Percentiles rank a stretch among this genome's conserved stretches.
These are phyloP conservation scores for Saccharomycopsis sp. DNA, from an alignment of 805 yeast genomes.

Conservation along the genomic window DNA sequence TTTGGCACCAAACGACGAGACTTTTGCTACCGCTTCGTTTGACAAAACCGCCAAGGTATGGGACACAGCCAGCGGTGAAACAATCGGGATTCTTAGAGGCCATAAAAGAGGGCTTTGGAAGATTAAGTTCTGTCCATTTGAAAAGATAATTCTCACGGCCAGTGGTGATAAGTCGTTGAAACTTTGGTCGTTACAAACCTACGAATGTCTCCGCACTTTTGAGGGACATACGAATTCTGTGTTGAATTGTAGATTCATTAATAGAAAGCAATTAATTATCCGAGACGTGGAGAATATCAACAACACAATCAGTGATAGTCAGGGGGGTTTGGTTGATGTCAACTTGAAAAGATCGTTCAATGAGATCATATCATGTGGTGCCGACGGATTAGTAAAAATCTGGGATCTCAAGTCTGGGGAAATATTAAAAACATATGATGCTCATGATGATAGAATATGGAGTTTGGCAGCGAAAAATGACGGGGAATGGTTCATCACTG, in stretches of 20 bases:
- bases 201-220: slow-evolving; percentile 68
- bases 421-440: slow-evolving; percentile 77
- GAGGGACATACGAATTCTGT: slow-evolving; percentile 95
- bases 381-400: slow-evolving; percentile 87
- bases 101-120: slow-evolving; percentile 97
- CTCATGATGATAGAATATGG: slow-evolving; percentile 94
- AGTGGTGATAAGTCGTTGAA: slow-evolving; percentile 89
- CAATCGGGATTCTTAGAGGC: slow-evolving; percentile 75
- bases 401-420: slow-evolving; percentile 84
- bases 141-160: slow-evolving; percentile 71
- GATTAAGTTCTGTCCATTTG: slow-evolving; percentile 72
- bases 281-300: slow-evolving; percentile 14
- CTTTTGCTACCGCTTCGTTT: slow-evolving; percentile 88
- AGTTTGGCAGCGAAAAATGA: slow-evolving; percentile 62
- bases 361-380: slow-evolving; percentile 55
- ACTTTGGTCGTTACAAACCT: slow-evolving; percentile 81
- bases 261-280: slow-evolving; percentile 58
- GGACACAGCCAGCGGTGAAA: slow-evolving; percentile 83
- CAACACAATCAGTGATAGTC: background rate
- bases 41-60: slow-evolving; percentile 90
- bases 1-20: slow-evolving; percentile 82
- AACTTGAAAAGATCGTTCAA: slow-evolving; percentile 9
- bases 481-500: slow-evolving; percentile 68
- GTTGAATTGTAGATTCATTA: slow-evolving; percentile 68
- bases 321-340: slow-evolving; percentile 4